Evolutionary conservation across 257 asterid genomes (phyloP), one percentile per base, ranked within the genome.

Genomic region (Leptodermis oblonga): DNA sequence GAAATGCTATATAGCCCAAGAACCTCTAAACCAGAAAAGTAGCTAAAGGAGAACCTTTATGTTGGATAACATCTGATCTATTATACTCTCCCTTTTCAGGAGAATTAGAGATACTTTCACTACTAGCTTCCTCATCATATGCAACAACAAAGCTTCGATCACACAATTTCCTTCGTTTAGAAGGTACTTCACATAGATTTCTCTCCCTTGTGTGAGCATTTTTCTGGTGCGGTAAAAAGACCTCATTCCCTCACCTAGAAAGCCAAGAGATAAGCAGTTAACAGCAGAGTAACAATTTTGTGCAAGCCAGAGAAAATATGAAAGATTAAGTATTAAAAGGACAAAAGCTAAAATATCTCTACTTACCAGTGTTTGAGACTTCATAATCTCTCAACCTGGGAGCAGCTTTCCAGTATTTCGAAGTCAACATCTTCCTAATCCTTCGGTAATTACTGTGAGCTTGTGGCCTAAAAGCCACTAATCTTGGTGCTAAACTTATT

Each of bases 381-480:
- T 83, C 95, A 71, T 74, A 73, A 69, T 75, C 86, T 83, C 85
- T 89, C 83, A 83, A 55, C 77, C 77, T 84, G 7, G 96, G 93
- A 78, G 84, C 89, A 55, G 79, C 77, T 83, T 83, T 87, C 90
- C 93, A 77, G 89, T 84, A 87, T 73, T 84, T 91, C 25, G 90
- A 84, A 28, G 88, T 58, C 81, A 86, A 69, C 92, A 85, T 82
- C 86, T 84, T 94, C 81, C 92, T 83, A 46, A 88, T 82, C 65
- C 96, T 89, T 76, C 86, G 78, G 74, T 85, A 87, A 72, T 80
- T 83, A 61, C 48, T 76, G 58, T 71, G 86, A 39, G 90, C 79
- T 70, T 81, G 92, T 63, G 82, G 84, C 87, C 86, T 82, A 68
- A 80, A 86, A 62, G 86, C 81, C 85, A n/a, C 90, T 86, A 70